Evolutionary conservation across 2,329 filamentous ascomycete genomes (phyloP).

Genomic region (Colletotrichum tabaci): DNA sequence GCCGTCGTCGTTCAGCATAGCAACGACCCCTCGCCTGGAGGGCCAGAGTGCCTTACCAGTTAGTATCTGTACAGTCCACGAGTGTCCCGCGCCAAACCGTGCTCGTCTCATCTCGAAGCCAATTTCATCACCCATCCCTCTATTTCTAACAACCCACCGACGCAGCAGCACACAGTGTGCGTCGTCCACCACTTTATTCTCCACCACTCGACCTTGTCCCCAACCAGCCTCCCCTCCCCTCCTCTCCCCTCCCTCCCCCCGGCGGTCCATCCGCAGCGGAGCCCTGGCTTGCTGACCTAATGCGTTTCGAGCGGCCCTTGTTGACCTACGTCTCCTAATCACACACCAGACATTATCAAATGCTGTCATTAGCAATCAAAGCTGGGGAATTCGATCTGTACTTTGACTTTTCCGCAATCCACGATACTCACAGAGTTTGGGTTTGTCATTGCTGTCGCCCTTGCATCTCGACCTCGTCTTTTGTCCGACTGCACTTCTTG

Average conservation of each 20-base stretch:
- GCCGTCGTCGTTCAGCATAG: slow-evolving; percentile 3
- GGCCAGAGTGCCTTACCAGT: not conserved
- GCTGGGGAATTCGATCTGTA: slow-evolving; percentile 32
- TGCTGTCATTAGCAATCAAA: slow-evolving; percentile 51
- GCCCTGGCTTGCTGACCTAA: slow-evolving; percentile 47
- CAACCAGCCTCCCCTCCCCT: not conserved
- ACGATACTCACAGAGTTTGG: slow-evolving; percentile 7
- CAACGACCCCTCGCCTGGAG: slow-evolving; percentile 19
- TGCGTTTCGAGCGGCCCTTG: slow-evolving; percentile 44
- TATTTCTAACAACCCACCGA: slow-evolving; percentile 4
- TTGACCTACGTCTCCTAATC: slow-evolving; percentile 49
- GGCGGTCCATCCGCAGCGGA: slow-evolving; percentile 33
- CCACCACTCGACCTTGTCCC: not conserved
- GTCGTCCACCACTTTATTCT: not conserved
- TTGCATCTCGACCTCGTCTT: slow-evolving; percentile 18
- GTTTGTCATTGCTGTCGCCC: slow-evolving; percentile 4
- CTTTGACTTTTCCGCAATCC: slow-evolving; percentile 29
- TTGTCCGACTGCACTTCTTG: slow-evolving; percentile 8
- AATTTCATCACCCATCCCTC: not conserved
- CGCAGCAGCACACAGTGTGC: slow-evolving; percentile 31
- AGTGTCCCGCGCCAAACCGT: slow-evolving; percentile 26
- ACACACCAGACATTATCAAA: slow-evolving; percentile 48
- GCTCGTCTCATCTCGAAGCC: slow-evolving; percentile 29
- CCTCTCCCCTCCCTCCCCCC: slow-evolving; percentile 22
- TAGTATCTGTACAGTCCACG: slow-evolving; percentile 12